Base-by-base conservation (phyloP, 1,284 basidiomycete genomes). In the Ustilago cynodontis region DNA sequence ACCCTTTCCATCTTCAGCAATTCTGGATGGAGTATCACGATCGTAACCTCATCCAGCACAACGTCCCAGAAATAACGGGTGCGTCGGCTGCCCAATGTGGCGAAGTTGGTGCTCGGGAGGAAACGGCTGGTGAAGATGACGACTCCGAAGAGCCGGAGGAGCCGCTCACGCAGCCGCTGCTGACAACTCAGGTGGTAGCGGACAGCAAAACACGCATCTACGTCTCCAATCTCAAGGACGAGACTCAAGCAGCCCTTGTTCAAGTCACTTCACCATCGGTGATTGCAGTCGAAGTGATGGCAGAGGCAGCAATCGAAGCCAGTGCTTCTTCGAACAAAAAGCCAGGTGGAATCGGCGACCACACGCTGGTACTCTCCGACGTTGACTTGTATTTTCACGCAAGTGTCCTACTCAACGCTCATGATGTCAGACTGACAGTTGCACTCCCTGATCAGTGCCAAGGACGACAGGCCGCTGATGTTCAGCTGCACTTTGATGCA, bases 11-110 rank as follows among this genome's bases (percentile, higher is more conserved):
- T 29, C 66, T 71, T 20, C 62, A 65, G 41, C 64, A 61, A 43
- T 61, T 61, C 56, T 79, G 78, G 78, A 77, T 79, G 63, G 67
- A 73, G 8, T 79, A 77, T 28, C 65, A 62, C n/a, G 78, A 79
- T 50, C 78, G 78, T 37, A 67, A 70, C 35, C 52, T 79, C n/a
- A 60, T 77, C 10, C 58, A 53, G n/a, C 55, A 11, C 10, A 10
- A 33, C 8, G 54, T 49, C 16, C 1, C 4, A 20, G 37, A 51
- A 1, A 8, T 29, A 33, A 53, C 13, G 9, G 10, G 7, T 16
- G 9, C 47, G 2, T 28, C 47, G 24, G 16, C 47, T 28, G 47
- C 26, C 14, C 24, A 29, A 22, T 9, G 11, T 16, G 3, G 39
- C 26, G 41, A 45, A n/a, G 22, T 6, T 9, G 39, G 33, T 33